Evolutionary conservation across 345 rosid genomes (phyloP), one percentile per base, ranked within the genome.

Genomic region (Hibiscus trionum): DNA sequence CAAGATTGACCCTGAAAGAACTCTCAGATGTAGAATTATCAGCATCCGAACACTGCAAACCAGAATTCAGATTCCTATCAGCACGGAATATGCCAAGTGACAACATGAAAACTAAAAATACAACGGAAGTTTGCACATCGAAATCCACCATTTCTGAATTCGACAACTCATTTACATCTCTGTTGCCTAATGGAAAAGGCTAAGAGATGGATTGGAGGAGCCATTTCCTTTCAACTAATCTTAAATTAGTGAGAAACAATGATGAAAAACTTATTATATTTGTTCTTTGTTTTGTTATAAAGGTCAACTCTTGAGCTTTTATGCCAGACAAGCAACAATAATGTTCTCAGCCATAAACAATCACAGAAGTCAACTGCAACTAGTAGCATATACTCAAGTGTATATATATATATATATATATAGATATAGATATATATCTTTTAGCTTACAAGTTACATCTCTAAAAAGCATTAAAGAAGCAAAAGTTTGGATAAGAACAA

Each of bases 1-100:
- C 67, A 7, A 83, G 78, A 71, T 78, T 76, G 68, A 61, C 39
- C 50, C 59, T 73, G 76, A 72, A 81, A 27, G 77, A 71, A 52
- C 29, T 63, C 9, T 69, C 74, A 1, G 72, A 5, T 12, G 82
- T 74, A 37, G 76, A 65, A n/a, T 75, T 73, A 42, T 78, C 78
- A 49, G 71, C 50, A 16, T 58, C 71, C 19, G 83, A 75, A 58
- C 84, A 83, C 4, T 65, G 72, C 49, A 16, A 68, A 63, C 77
- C 77, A 35, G 63, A 11, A 57, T 42, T 3, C 61, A 62, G 47
- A 59, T 81, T 80, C 11, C 37, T 69, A 64, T 86, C 87, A n/a
- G 85, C 76, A 68, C 4, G 19, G 74, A 72, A 68, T 66, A 29
- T 12, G 19, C 21, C 67, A 17, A 16, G 33, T 19, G 46, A 52